Base-by-base conservation (phyloP, 257 asterid genomes). In the Solanum sejunctum region DNA sequence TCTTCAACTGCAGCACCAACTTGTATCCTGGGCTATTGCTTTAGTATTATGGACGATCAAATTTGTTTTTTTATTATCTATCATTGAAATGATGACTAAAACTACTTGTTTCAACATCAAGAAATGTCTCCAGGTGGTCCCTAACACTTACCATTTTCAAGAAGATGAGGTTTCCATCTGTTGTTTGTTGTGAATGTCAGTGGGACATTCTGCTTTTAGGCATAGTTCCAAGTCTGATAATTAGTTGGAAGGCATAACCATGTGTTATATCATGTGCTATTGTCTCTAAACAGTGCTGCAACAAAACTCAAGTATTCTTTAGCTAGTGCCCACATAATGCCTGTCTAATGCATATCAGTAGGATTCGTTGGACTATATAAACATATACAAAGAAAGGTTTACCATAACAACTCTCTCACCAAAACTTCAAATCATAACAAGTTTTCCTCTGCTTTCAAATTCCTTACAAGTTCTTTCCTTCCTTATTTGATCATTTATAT, bases 211-310 rank as follows among this genome's bases (percentile, higher is more conserved):
- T 21, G 58, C 60, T 13, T 20, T n/a, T 47, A 7, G 81, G 36
- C 80, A 21, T 12, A 49, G 36, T 18, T 28, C 45, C 81, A 12
- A 49, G 43, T 75, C 39, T 47, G 45, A 16, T 63, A 47, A 86
- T 72, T 69, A 26, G 64, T 66, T 73, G 63, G 85, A 83, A 84
- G 86, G 26, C 88, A 83, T 18, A 55, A 61, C 45, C 84, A 77
- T 84, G 69, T 61, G 87, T 45, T 77, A 16, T 63, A 16, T n/a
- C 60, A 64, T 55, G 71, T 47, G 57, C 58, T 51, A 20, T 21
- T 79, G 71, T 54, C 87, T 39, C 49, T 41, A 58, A 70, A 58
- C 28, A 63, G 73, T 54, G 70, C 75, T 71, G 39, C 83, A 69
- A 26, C 4, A 69, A 69, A 69, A 69, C 52, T 70, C 9, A 58